These are phyloP conservation scores for Xanthoceras sorbifolium DNA, from an alignment of 345 rosid species.

Conservation along the genomic window DNA sequence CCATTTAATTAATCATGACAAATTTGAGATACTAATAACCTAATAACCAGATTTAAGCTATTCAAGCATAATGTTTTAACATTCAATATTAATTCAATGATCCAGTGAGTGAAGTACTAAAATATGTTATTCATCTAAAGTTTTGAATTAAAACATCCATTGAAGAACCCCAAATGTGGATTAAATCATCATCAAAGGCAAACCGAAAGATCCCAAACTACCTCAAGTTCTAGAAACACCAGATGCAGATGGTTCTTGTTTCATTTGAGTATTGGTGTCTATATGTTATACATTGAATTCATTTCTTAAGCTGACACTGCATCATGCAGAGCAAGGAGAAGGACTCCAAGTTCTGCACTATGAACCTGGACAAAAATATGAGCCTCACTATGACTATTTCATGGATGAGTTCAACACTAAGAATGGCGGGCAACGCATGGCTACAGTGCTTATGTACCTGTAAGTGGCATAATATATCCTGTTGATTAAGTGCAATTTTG, in stretches of 20 bases:
- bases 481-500: background rate
- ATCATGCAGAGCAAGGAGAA: conserved; percentile 81
- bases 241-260: background rate
- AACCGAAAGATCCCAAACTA: background rate
- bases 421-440: conserved; percentile 97
- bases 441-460: conserved; percentile 98
- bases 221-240: background rate
- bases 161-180: background rate
- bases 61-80: background rate
- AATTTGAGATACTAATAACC: background rate
- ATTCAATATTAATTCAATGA: background rate
- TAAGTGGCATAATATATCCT: conserved; percentile 36
- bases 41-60: no score
- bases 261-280: conserved; percentile 7
- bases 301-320: conserved; percentile 2
- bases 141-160: background rate
- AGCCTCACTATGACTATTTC: conserved; percentile 94
- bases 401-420: conserved; percentile 75
- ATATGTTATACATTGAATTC: conserved; percentile 2
- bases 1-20: background rate
- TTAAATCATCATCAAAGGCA: background rate
- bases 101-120: no score
- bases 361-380: conserved; percentile 92
- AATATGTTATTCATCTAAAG: background rate
- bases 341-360: conserved; percentile 96